phyloP scores from a whole-genome alignment of 2,329 filamentous ascomycete species.

The Claviceps purpurea region DNA sequence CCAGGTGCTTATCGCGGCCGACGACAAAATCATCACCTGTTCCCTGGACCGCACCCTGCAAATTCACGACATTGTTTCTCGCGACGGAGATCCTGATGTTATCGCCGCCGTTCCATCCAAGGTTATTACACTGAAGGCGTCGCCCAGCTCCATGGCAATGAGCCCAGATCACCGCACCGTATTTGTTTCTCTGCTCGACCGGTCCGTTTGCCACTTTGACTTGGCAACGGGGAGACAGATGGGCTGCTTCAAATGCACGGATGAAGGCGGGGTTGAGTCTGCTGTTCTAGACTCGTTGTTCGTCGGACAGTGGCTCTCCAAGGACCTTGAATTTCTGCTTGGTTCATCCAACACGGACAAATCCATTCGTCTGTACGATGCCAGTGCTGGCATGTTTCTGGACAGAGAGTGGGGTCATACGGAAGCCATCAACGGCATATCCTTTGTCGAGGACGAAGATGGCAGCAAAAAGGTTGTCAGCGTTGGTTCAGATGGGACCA shows the following conservation, averaged over 20 bases:
- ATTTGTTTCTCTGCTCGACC: conserved; percentile 47
- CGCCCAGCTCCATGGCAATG: conserved; percentile 72
- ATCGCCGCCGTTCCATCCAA: conserved; percentile 66
- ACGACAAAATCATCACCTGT: conserved; percentile 67
- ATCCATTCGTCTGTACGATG: conserved; percentile 80
- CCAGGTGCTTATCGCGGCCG: conserved; percentile 58
- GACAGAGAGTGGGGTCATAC: conserved; percentile 92
- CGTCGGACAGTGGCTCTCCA: conserved; percentile 41
- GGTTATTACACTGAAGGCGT: conserved; percentile 71
- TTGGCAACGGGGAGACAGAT: conserved; percentile 55
- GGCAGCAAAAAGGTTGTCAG: conserved; percentile 50
- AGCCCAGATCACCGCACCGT: conserved; percentile 46
- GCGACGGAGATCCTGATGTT: conserved; percentile 48
- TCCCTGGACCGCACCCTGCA: conserved; percentile 82
- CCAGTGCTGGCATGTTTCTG: conserved; percentile 60
- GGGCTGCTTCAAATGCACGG: conserved; percentile 68
- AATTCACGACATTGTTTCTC: conserved; percentile 62
- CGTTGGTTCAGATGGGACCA: conserved; percentile 65
- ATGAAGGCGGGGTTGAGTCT: conserved; percentile 66
- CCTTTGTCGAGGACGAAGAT: conserved; percentile 50
- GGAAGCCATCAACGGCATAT: conserved; percentile 78
- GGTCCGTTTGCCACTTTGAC: conserved; percentile 47
- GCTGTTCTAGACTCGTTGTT: conserved; percentile 72
- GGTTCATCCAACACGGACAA: conserved; percentile 94
- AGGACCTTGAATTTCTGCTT: conserved; percentile 53